Conservation (phyloP, 2,329 filamentous ascomycete species). For the Sporothrix protearum region DNA sequence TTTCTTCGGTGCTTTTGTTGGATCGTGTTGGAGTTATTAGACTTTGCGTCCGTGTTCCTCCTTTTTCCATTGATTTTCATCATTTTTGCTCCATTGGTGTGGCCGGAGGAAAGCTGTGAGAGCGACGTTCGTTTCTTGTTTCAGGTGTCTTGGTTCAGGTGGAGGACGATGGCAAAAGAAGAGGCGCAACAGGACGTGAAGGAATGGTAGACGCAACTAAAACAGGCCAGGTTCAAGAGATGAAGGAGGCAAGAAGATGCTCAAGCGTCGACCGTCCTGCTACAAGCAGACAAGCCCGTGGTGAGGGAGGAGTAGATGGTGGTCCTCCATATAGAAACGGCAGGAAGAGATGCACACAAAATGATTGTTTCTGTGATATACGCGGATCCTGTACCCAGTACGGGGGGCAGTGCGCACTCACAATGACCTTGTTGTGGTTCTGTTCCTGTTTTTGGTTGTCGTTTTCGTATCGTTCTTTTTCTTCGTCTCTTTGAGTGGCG, state of each 20-base stretch:
- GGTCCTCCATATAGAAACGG: neutral
- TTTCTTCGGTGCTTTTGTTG: neutral
- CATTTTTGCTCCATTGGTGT: neutral
- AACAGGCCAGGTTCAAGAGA: slow-evolving; percentile 3
- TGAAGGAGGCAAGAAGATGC: slow-evolving; percentile 1
- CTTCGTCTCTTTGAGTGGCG: neutral
- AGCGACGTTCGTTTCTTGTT: neutral
- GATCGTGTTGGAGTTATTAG: neutral
- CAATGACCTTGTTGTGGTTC: neutral
- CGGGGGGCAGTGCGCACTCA: neutral
- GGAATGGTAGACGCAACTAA: neutral
- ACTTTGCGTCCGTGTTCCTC: neutral
- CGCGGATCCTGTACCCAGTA: neutral
- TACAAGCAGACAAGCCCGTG: neutral
- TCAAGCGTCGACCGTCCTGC: slow-evolving; percentile 10
- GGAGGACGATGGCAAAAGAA: slow-evolving; percentile 14
- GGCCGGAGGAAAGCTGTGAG: neutral
- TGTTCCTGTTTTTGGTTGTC: too few species aligned
- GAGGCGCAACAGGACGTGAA: neutral
- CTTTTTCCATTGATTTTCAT: neutral
- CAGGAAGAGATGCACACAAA: neutral
- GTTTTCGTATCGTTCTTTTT: neutral
- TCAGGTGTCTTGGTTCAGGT: slow-evolving; percentile 19
- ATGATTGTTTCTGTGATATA: neutral
- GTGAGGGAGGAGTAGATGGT: neutral